Percentiles rank a stretch among this genome's conserved stretches.
Evolutionary conservation across 148 eudicot genomes (phyloP).

Genomic region (Arbutus unedo): DNA sequence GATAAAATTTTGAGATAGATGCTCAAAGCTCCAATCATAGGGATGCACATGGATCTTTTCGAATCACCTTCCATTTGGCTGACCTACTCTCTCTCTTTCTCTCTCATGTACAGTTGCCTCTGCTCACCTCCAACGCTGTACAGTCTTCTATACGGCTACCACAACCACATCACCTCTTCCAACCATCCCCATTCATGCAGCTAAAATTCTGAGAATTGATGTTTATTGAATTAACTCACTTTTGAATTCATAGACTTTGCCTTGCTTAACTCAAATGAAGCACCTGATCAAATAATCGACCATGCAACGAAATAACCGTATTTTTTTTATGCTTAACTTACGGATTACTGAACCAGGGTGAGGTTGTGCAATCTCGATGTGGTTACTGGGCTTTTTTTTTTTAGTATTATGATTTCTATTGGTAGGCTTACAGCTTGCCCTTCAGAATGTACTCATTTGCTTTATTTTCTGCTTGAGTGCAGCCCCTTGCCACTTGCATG

Average conservation of each 20-base stretch:
- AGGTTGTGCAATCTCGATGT: neutral
- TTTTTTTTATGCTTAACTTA: neutral
- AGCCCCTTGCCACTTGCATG: slow-evolving; percentile 97
- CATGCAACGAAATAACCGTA: neutral
- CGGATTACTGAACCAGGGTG: no score
- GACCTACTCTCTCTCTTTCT: no score
- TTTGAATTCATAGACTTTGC: neutral
- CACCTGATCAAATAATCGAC: neutral
- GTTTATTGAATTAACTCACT: neutral
- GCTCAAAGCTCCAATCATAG: neutral
- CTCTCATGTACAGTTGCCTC: no score
- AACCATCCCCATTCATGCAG: no score
- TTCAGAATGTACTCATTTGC: neutral
- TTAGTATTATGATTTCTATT: neutral
- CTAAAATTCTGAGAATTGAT: neutral
- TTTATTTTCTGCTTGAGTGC: slow-evolving; percentile 20
- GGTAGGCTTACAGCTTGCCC: neutral
- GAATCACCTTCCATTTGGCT: no score
- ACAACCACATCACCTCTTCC: no score
- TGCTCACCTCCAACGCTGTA: no score
- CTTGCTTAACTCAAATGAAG: neutral
- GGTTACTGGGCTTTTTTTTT: neutral
- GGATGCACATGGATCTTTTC: neutral
- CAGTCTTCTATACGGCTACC: no score
- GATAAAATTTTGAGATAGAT: no score